phyloP scores from a whole-genome alignment of 176 grass and related monocot species.

The Tillandsia leiboldiana region DNA sequence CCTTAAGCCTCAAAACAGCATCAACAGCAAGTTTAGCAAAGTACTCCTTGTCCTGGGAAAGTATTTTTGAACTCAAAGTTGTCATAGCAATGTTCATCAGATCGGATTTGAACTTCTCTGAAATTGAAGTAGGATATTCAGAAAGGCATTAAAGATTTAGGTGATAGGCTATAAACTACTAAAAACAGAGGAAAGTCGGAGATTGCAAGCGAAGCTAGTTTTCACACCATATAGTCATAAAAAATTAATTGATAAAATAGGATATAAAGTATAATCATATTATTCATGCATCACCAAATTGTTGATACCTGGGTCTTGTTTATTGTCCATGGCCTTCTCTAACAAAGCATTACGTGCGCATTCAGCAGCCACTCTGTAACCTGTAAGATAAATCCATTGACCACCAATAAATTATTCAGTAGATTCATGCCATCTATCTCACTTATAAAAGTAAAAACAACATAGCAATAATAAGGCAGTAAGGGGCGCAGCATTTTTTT shows the following conservation, averaged over 20 bases:
- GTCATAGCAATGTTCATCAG: conserved; percentile 99
- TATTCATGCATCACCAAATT: not conserved
- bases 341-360: conserved; percentile 70
- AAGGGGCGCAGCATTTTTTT: no score
- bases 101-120: conserved; percentile 86
- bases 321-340: conserved; percentile 79
- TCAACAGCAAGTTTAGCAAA: conserved; percentile 95
- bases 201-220: no score
- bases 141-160: not conserved
- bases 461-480: no score
- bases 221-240: no score
- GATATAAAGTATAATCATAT: not conserved
- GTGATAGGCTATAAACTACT: no score
- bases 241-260: not conserved
- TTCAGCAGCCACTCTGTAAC: conserved; percentile 81
- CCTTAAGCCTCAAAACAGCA: conserved; percentile 97
- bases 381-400: conserved; percentile 23
- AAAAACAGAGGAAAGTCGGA: no score
- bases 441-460: not conserved
- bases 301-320: conserved; percentile 62
- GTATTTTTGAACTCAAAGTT: conserved; percentile 94
- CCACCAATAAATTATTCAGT: not conserved
- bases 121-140: conserved; percentile 12
- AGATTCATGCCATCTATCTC: not conserved
- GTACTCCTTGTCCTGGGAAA: conserved; percentile 94